Evolutionary conservation across 805 yeast genomes (phyloP).

Genomic region (Hanseniaspora hatyaiensis): DNA sequence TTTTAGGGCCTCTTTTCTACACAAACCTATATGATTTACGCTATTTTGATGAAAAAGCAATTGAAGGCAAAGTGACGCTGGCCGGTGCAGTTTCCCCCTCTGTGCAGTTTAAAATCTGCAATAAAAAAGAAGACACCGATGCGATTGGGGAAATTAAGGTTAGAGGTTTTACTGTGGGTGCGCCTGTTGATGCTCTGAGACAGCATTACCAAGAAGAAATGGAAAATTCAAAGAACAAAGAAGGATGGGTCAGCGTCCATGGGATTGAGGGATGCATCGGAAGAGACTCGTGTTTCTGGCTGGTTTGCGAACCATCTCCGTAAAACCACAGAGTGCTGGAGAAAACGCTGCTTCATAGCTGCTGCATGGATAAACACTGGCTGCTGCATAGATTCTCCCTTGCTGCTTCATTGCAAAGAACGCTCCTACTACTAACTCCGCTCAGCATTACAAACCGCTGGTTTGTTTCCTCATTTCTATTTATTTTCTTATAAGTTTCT

Average conservation of each 20-base stretch:
- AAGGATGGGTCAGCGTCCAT: conserved; percentile 8
- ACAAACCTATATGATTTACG: conserved; percentile 57
- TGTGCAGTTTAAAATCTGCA: conserved; percentile 45
- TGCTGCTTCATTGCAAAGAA: too few species aligned
- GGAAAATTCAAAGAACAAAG: not conserved
- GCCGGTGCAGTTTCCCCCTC: conserved; percentile 52
- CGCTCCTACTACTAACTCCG: too few species aligned
- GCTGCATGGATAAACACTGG: too few species aligned
- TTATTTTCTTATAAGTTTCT: too few species aligned
- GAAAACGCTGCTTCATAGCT: too few species aligned
- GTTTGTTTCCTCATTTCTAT: too few species aligned
- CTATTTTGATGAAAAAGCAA: conserved; percentile 27
- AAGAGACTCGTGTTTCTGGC: conserved; percentile 10
- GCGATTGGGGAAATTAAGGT: conserved; percentile 42
- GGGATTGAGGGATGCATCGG: conserved; percentile 8
- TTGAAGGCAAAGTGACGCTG: conserved; percentile 29
- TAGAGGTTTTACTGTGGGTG: conserved; percentile 60
- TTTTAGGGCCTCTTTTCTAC: conserved; percentile 45
- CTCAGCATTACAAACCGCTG: too few species aligned
- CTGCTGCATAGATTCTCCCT: too few species aligned
- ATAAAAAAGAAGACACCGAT: conserved; percentile 26
- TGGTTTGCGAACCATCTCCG: too few species aligned
- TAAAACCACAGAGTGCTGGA: too few species aligned
- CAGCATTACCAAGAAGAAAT: conserved; percentile 3
- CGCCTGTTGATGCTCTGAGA: conserved; percentile 28